Conservation (phyloP, 2,329 filamentous ascomycete species). For the Berkeleyomyces basicola region DNA sequence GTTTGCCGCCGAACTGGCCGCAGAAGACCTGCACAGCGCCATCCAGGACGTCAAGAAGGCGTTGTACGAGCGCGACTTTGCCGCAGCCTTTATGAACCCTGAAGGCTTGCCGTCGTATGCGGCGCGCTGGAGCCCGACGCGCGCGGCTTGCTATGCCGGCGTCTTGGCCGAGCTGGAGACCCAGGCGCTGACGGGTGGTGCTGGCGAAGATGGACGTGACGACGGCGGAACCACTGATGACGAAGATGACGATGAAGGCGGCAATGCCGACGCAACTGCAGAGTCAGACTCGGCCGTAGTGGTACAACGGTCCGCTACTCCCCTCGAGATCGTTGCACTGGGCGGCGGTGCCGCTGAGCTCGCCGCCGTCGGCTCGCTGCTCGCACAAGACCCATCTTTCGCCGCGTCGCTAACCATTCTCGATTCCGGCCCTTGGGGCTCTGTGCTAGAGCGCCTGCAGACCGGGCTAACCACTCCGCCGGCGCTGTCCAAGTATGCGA, state of each 20-base stretch:
- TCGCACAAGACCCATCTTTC: slow-evolving; percentile 19
- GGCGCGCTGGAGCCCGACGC: slow-evolving; percentile 74
- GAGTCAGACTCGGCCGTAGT: not conserved
- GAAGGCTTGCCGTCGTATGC: slow-evolving; percentile 70
- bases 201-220: not conserved
- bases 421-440: slow-evolving; percentile 66
- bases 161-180: slow-evolving; percentile 24
- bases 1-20: slow-evolving; percentile 36
- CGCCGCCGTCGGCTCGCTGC: slow-evolving; percentile 32
- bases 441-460: slow-evolving; percentile 43
- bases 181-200: not conserved
- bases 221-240: not conserved
- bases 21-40: slow-evolving; percentile 31
- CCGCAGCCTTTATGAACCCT: slow-evolving; percentile 54
- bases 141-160: slow-evolving; percentile 63
- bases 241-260: not conserved
- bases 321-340: slow-evolving; percentile 29
- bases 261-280: not conserved
- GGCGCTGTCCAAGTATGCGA: slow-evolving; percentile 35
- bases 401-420: slow-evolving; percentile 42
- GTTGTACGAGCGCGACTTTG: slow-evolving; percentile 74
- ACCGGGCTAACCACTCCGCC: slow-evolving; percentile 36
- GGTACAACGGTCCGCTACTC: no score
- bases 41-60: slow-evolving; percentile 76
- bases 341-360: slow-evolving; percentile 48